Base-by-base conservation (phyloP, 2,329 filamentous ascomycete species). In the Ascochyta rabiei region DNA sequence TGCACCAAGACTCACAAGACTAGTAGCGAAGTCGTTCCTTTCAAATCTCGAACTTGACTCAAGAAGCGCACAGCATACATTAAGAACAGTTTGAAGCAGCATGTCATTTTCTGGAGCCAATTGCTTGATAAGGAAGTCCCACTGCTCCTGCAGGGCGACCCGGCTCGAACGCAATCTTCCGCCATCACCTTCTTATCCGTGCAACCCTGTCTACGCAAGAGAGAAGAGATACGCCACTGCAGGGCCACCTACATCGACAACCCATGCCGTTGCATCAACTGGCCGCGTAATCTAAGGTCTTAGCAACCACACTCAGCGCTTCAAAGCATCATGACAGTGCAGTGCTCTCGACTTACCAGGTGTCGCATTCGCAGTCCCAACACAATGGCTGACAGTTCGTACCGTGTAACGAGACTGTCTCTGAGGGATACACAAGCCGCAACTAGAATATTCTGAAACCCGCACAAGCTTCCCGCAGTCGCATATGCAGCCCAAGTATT, bases 361-460 rank as follows among this genome's bases (percentile, higher is more conserved):
- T 31, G 41, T 34, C 28, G 39, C 31, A 38, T 16, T 12, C 7
- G 9, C 0, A 10, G 19, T 50, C 47, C 52, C 52, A 50, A 42
- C 42, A 28, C 15, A n/a, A 19, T 50, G 46, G 41, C 30, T 55
- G 52, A 55, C 52, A 43, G 16, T 35, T 45, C 31, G 18, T 7
- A 34, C 5, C 9, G 42, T 55, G 47, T 30, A 38, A 55, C 37
- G n/a, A 38, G 15, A 10, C 37, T 39, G 42, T 46, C 30, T 46
- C 52, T 38, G 15, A 42, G 9, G 30, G 42, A 31, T 35, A 24
- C 52, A 50, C 52, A 21, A 34, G 46, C 53, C 48, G 43, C 48
- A 53, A 60, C 53, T 59, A 53, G 46, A 53, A 53, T 42, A 56
- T 30, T 31, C 16, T 43, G 57, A 57, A 61, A 61, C 44, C 53